phyloP scores from a whole-genome alignment of 352 stramenopile genomes.

The Pythium guiyangense region DNA sequence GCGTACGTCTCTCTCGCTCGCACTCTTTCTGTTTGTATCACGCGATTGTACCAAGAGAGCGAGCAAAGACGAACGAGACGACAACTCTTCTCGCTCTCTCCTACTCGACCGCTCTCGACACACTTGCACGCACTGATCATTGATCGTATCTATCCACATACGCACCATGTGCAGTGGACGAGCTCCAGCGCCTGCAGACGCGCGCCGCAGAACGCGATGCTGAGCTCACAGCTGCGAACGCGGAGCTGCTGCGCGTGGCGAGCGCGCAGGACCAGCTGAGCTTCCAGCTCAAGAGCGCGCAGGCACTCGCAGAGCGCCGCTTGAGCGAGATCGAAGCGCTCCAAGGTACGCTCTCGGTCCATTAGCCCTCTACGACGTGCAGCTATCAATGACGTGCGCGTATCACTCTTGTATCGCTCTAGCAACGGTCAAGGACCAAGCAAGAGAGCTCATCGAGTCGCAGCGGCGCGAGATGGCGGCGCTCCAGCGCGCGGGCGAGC shows the following conservation, averaged over 20 bases:
- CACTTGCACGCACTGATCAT: too few relatives aligned
- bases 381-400: neutral
- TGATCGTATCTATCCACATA: too few relatives aligned
- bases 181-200: slow-evolving; percentile 23
- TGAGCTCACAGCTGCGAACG: slow-evolving; percentile 24
- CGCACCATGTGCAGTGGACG: slow-evolving; percentile 14
- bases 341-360: slow-evolving; percentile 14
- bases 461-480: slow-evolving; percentile 66
- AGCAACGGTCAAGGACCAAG: slow-evolving; percentile 52
- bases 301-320: slow-evolving; percentile 51
- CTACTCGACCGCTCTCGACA: too few relatives aligned
- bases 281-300: slow-evolving; percentile 41
- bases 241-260: slow-evolving; percentile 38
- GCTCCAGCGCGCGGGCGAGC: slow-evolving; percentile 44
- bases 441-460: slow-evolving; percentile 38
- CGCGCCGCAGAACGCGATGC: slow-evolving; percentile 23
- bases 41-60: too few relatives aligned
- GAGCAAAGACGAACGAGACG: too few relatives aligned
- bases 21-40: neutral
- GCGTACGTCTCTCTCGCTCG: slow-evolving; percentile 23
- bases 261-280: slow-evolving; percentile 49
- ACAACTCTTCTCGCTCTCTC: too few relatives aligned
- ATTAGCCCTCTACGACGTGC: neutral
- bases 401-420: neutral
- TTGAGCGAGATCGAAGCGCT: slow-evolving; percentile 58